Conservation (phyloP, 495 filamentous ascomycete genomes). For the Aspergillus taichungensis region DNA sequence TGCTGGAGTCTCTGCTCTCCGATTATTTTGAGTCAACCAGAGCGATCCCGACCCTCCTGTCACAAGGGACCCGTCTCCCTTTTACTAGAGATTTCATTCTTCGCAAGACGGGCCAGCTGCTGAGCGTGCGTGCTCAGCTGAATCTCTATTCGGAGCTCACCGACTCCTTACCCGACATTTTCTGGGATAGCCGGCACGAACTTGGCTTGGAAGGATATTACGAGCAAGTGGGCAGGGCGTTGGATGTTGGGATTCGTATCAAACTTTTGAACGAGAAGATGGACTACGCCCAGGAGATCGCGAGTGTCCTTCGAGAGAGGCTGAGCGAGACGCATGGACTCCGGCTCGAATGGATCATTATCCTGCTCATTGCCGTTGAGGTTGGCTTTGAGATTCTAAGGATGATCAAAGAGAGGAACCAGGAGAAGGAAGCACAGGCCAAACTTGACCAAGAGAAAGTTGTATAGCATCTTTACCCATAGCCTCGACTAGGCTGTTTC, state of each 20-base stretch:
- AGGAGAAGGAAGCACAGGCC: conserved; percentile 36
- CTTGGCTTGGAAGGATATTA: conserved; percentile 87
- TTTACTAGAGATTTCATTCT: conserved; percentile 74
- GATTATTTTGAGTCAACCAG: conserved; percentile 79
- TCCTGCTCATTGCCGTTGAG: conserved; percentile 85
- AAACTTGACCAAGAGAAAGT: not conserved
- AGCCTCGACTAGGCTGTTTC: too few relatives aligned
- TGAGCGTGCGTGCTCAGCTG: conserved; percentile 81
- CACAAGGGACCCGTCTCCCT: conserved; percentile 52
- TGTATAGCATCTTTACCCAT: not conserved
- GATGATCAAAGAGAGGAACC: conserved; percentile 48
- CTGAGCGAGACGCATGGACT: conserved; percentile 84
- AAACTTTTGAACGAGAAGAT: conserved; percentile 91
- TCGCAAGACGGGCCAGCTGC: conserved; percentile 87
- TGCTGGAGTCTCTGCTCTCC: conserved; percentile 73
- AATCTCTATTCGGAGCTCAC: conserved; percentile 97
- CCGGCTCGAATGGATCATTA: conserved; percentile 94
- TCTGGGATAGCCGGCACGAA: conserved; percentile 90
- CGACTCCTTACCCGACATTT: conserved; percentile 88
- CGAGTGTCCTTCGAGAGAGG: conserved; percentile 76
- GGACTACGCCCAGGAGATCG: conserved; percentile 95
- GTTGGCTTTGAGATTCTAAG: conserved; percentile 61
- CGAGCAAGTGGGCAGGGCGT: conserved; percentile 77
- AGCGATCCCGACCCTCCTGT: conserved; percentile 66
- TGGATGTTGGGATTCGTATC: conserved; percentile 91